Evolutionary conservation across 352 stramenopile genomes (phyloP).

Genomic region (Globisporangium cylindrosporum): DNA sequence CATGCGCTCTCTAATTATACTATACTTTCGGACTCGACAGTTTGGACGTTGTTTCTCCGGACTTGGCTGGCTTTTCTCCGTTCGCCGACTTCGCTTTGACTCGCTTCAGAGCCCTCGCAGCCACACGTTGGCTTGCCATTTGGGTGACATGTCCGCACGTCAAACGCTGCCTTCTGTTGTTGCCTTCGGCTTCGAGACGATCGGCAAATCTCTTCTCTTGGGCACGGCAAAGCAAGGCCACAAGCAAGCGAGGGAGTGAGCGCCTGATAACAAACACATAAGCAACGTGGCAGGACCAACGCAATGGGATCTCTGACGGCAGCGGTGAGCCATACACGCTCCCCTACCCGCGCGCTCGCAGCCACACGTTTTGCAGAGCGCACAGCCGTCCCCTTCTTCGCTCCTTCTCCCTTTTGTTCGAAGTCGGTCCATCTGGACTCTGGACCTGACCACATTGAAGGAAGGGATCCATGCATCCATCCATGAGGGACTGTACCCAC

Average conservation of each 20-base stretch:
- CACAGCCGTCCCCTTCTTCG: not conserved
- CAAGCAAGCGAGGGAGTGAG: not conserved
- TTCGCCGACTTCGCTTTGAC: not conserved
- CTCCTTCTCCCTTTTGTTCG: not conserved
- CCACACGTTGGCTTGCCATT: not conserved
- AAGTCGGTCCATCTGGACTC: not conserved
- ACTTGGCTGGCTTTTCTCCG: constrained; percentile 1
- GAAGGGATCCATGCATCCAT: not conserved
- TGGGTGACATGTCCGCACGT: not conserved
- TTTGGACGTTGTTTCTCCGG: not conserved
- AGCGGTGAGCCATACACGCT: constrained; percentile 5
- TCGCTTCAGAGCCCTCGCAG: not conserved
- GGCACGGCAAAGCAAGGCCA: not conserved
- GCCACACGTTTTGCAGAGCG: constrained; percentile 9
- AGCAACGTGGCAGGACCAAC: not conserved
- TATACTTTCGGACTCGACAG: not conserved
- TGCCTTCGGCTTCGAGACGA: not conserved
- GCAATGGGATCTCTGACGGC: not conserved
- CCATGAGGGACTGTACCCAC: not conserved
- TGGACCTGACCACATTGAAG: not conserved
- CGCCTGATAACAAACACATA: not conserved
- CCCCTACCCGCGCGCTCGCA: constrained; percentile 2
- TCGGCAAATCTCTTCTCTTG: not conserved
- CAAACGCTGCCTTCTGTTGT: not conserved
- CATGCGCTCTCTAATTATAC: not conserved